Evolutionary conservation across 352 stramenopile species (phyloP), one percentile per base, ranked within the genome.

Genomic region (Aphanomyces stellatus): DNA sequence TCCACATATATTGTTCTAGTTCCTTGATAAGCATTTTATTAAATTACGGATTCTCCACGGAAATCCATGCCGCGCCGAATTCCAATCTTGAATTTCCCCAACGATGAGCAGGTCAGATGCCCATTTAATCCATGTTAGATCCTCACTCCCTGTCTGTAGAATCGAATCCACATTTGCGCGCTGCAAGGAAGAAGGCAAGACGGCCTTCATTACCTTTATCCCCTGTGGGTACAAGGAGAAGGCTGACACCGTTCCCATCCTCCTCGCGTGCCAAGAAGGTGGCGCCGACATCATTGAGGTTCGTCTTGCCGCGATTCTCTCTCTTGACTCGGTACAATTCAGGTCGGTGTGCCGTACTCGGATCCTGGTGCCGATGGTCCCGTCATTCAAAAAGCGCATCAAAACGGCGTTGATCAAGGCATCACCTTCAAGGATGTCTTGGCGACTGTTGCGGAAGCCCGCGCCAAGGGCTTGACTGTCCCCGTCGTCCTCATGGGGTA

Each of bases 401-500:
- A 94, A 69, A 96, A 97, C 69, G 93, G 98, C 65, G 88, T 98
- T 51, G 79, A 96, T 62, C 90, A 97, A 71, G 96, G 96, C 55
- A 96, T 98, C 43, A 96, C 88, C 42, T 85, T 99, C 56, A 71
- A 74, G 46, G 80, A 98, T 59, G 98, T 97, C 69, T 80, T 99
- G 22, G 80, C 77, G 19, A 98, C 96, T 31, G 94, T 98, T 31
- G 91, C 87, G 60, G 79, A 93, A 65, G 91, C 93, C 28, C 89
- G 97, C 37, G 65, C 60, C 19, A 85, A 91, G 76, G 97, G 97
- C 15, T 81, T 99, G 11, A 94, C 77, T 11, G 85, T 95, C 33
- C 97, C 97, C 19, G 90, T 99, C 33, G 93, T 99, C 66, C 89
- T 99, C 51, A 99, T 99, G 97, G 96, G 96, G 43, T 97, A 66